These are phyloP conservation scores for Artemisia tridentata DNA, from an alignment of 129 eudicot genomes.

Conservation along the genomic window DNA sequence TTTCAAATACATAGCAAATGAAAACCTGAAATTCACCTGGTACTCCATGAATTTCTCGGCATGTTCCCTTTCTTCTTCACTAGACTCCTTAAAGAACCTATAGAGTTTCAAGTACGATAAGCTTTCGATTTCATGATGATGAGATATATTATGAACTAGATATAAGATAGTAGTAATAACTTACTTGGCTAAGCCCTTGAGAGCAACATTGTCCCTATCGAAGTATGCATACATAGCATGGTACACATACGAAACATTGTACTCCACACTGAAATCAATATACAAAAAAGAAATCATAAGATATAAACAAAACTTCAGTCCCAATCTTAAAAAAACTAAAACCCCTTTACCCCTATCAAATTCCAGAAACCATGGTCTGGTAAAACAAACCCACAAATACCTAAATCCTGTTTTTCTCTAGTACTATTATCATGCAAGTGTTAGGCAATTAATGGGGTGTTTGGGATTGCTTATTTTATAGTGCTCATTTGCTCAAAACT, in stretches of 20 bases:
- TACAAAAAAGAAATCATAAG: constrained; percentile 13
- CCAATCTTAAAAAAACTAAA: neutral
- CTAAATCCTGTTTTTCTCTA: no score
- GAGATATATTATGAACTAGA: neutral
- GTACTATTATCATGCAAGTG: no score
- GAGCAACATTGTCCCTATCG: constrained; percentile 90
- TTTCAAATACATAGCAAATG: constrained; percentile 13
- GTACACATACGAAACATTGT: constrained; percentile 89
- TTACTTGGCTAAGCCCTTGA: constrained; percentile 91
- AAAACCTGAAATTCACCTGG: constrained; percentile 45
- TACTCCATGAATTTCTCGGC: constrained; percentile 94
- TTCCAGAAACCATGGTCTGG: no score
- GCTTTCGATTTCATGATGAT: neutral
- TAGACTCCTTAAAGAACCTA: constrained; percentile 90
- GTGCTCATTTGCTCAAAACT: constrained; percentile 57
- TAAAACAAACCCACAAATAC: no score
- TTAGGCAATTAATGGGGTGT: no score
- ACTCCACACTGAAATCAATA: constrained; percentile 60
- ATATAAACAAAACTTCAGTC: neutral
- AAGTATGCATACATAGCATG: constrained; percentile 94
- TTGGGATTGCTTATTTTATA: no score
- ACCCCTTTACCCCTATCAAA: neutral
- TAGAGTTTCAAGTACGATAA: no score
- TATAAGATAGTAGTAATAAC: constrained; percentile 9
- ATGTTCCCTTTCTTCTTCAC: constrained; percentile 89